Evolutionary conservation across 768 basidiomycete species (phyloP).

Genomic region (Dioszegia aurantiaca): DNA sequence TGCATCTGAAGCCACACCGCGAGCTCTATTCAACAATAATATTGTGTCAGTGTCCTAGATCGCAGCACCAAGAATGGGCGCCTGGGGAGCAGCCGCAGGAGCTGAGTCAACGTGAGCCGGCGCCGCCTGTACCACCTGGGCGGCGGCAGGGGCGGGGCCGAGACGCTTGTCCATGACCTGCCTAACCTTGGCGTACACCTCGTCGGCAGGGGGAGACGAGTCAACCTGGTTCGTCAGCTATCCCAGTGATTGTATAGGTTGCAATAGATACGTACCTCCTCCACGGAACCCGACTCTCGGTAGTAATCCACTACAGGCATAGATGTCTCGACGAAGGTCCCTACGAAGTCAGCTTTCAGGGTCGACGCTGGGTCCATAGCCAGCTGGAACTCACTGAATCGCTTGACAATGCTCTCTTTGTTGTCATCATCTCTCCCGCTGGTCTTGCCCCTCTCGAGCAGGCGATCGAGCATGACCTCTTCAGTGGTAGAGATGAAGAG

Average conservation of each 20-base stretch:
- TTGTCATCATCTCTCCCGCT: slow-evolving; percentile 97
- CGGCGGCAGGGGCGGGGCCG: slow-evolving; percentile 7
- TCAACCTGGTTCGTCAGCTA: slow-evolving; percentile 46
- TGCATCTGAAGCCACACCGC: not conserved
- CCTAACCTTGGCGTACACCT: slow-evolving; percentile 66
- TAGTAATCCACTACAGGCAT: slow-evolving; percentile 94
- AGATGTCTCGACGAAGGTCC: slow-evolving; percentile 77
- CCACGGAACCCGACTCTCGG: slow-evolving; percentile 64
- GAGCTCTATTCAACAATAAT: not conserved
- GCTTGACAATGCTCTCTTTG: slow-evolving; percentile 86
- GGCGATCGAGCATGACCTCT: slow-evolving; percentile 76
- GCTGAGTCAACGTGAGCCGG: no score
- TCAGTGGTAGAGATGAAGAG: slow-evolving; percentile 85
- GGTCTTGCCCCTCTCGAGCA: slow-evolving; percentile 87
- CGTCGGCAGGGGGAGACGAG: slow-evolving; percentile 61
- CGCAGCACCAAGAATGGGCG: not conserved
- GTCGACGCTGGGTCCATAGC: not conserved
- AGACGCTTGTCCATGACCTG: slow-evolving; percentile 60
- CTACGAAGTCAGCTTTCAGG: slow-evolving; percentile 48
- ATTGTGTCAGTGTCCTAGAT: not conserved
- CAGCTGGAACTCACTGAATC: slow-evolving; percentile 67
- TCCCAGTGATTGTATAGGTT: not conserved
- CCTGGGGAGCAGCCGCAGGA: not conserved
- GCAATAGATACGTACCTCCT: slow-evolving; percentile 61
- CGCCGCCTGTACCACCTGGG: not conserved